Evolutionary conservation across 73 alveolate genomes (phyloP).

Genomic region (Paramecium tetraurelia): DNA sequence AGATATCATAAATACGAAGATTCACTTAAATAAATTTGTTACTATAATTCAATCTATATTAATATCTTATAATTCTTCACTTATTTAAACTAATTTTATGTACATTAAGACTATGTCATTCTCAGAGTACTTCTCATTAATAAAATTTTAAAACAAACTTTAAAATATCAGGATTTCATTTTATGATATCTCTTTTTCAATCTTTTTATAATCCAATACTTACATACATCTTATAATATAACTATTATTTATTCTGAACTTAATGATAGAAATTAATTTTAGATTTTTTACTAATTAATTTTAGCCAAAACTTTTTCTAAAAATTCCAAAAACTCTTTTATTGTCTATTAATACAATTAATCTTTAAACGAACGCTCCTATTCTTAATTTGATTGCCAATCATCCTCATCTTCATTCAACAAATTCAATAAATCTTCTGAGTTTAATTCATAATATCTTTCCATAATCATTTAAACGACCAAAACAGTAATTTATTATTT

Average conservation of each 20-base stretch:
- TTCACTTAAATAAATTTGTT: background rate
- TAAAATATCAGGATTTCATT: background rate
- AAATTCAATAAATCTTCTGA: background rate
- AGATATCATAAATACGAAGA: conserved; percentile 16
- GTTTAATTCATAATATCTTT: background rate
- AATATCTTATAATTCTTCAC: background rate
- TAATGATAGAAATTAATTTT: background rate
- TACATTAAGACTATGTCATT: background rate
- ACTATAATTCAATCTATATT: background rate
- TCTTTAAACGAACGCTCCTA: background rate
- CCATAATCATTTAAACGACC: background rate
- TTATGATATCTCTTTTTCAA: background rate
- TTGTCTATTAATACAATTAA: background rate
- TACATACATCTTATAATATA: background rate
- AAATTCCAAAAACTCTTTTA: background rate
- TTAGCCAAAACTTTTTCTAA: background rate
- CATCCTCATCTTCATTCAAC: background rate
- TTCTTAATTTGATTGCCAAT: background rate
- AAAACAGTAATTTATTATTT: background rate
- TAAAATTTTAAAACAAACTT: background rate
- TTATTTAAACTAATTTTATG: background rate
- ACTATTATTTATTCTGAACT: background rate
- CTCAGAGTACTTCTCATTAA: background rate
- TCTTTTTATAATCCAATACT: background rate
- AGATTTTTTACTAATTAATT: background rate